Evolutionary conservation across 371 early-diverging fungal genomes (phyloP).

Genomic region (Haplosporangium sp.): DNA sequence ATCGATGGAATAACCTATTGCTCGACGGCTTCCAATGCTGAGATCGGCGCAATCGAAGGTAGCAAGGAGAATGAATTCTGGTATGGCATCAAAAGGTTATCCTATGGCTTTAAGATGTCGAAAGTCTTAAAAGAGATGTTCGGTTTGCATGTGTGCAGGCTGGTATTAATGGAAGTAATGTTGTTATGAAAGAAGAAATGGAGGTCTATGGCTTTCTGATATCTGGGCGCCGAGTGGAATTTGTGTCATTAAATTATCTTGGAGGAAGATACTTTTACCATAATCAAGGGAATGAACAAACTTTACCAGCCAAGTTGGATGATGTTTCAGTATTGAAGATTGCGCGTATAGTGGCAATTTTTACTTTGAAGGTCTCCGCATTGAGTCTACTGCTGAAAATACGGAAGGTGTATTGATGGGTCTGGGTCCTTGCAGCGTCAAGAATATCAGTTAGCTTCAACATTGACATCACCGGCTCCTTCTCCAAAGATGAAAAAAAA

Average conservation of each 20-base stretch:
- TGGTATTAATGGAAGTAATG: constrained; percentile 2
- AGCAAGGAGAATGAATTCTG: background rate
- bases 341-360: too few relatives aligned
- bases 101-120: constrained; percentile 3
- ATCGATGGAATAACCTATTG: constrained; percentile 3
- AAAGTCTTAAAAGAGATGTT: constrained; percentile 1
- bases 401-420: background rate
- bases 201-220: constrained; percentile 4
- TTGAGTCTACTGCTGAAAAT: background rate
- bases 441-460: background rate
- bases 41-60: constrained; percentile 6
- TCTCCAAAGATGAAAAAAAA: constrained; percentile 8
- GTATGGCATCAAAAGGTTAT: background rate
- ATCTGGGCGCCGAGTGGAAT: background rate
- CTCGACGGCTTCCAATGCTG: constrained; percentile 5
- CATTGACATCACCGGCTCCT: constrained; percentile 7
- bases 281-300: background rate
- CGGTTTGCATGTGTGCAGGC: background rate
- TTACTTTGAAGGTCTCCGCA: constrained; percentile 1
- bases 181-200: constrained; percentile 2
- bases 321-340: background rate
- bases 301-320: background rate
- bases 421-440: background rate
- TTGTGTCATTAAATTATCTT: constrained; percentile 2
- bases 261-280: background rate